A percentile compares a stretch with the other conserved stretches of the same genome.
Conservation (phyloP, 2,329 filamentous ascomycete genomes). For the Karstenula rhodostoma region DNA sequence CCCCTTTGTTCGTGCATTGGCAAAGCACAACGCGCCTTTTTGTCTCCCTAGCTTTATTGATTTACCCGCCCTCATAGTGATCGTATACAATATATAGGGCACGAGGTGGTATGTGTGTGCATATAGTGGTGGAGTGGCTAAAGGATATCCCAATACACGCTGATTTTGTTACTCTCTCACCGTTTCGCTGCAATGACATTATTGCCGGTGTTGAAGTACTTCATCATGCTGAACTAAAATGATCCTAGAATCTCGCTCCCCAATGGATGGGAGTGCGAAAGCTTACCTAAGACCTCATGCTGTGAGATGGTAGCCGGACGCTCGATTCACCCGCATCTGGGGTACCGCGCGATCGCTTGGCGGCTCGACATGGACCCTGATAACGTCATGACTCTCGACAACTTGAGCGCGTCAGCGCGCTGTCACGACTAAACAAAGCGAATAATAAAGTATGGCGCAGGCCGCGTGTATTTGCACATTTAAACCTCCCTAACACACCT, state of each 20-base stretch:
- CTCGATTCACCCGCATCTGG: not conserved
- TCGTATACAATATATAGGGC: too few species aligned
- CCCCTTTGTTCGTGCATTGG: too few species aligned
- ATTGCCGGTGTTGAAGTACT: too few species aligned
- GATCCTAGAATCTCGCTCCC: too few species aligned
- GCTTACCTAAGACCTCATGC: too few species aligned
- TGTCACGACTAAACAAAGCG: not conserved
- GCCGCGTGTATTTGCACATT: not conserved
- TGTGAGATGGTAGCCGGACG: not conserved
- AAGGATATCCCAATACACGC: slow-evolving; percentile 5
- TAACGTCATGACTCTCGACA: slow-evolving; percentile 3
- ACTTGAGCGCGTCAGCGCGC: not conserved
- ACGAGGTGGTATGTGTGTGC: not conserved
- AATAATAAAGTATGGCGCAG: not conserved
- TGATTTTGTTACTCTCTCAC: not conserved
- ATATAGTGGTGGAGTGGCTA: not conserved
- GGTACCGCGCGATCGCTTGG: not conserved
- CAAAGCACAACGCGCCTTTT: too few species aligned
- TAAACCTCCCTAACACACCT: not conserved
- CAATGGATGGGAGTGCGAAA: too few species aligned
- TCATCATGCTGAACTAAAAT: too few species aligned
- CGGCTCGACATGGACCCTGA: not conserved
- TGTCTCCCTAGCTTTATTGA: too few species aligned
- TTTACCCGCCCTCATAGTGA: too few species aligned
- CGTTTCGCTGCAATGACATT: not conserved